phyloP scores from a whole-genome alignment of 495 filamentous ascomycete genomes.

The Hypomontagnella monticulosa region DNA sequence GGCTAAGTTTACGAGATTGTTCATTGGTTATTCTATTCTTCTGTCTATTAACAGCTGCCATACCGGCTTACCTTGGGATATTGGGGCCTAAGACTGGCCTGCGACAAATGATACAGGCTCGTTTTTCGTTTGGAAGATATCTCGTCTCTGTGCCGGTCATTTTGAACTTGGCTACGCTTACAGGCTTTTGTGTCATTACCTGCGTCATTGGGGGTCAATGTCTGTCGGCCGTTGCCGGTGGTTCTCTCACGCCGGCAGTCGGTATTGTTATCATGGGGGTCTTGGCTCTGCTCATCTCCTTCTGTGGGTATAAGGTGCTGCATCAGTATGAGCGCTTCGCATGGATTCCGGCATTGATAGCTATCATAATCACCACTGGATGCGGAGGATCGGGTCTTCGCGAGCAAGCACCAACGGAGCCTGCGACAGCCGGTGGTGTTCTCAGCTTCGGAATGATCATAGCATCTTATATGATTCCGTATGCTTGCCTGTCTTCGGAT shows the following conservation, averaged over 20 bases:
- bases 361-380: conserved; percentile 59
- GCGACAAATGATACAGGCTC: conserved; percentile 65
- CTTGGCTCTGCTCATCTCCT: conserved; percentile 64
- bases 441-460: conserved; percentile 57
- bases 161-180: conserved; percentile 60
- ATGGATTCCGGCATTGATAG: conserved; percentile 65
- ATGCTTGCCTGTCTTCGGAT: conserved; percentile 56
- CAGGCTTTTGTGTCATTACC: conserved; percentile 60
- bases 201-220: conserved; percentile 59
- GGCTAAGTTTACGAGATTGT: conserved; percentile 57
- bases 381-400: conserved; percentile 49
- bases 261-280: conserved; percentile 64
- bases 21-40: conserved; percentile 66
- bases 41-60: conserved; percentile 57
- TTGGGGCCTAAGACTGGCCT: conserved; percentile 62
- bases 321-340: conserved; percentile 70
- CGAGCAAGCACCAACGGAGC: conserved; percentile 44
- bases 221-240: conserved; percentile 61
- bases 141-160: conserved; percentile 57
- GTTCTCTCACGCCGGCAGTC: conserved; percentile 55
- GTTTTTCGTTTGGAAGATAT: conserved; percentile 63
- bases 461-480: conserved; percentile 58
- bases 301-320: conserved; percentile 67
- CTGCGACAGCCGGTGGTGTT: conserved; percentile 42
- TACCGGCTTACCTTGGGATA: conserved; percentile 62